Conservation (phyloP, 2,329 filamentous ascomycete genomes). For the Passalora sequoiae region DNA sequence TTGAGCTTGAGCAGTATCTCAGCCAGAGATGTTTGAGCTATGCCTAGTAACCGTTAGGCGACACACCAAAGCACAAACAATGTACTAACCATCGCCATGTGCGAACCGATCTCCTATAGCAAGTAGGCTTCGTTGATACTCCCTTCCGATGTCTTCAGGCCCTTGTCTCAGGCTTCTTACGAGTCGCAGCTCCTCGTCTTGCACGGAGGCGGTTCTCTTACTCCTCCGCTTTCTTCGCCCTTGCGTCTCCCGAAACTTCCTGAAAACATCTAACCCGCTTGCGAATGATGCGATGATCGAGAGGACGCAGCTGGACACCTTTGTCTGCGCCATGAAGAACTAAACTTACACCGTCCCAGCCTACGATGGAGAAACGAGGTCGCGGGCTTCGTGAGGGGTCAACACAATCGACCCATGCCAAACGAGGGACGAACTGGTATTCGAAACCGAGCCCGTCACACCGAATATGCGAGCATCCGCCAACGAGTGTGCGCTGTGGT, state of each 20-base stretch:
- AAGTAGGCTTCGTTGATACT: slow-evolving; percentile 38
- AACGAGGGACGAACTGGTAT: slow-evolving; percentile 3
- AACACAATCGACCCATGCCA: slow-evolving; percentile 2
- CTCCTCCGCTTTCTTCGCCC: slow-evolving; percentile 16
- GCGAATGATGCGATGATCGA: slow-evolving; percentile 43
- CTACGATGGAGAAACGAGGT: background rate
- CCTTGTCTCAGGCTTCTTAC: slow-evolving; percentile 39
- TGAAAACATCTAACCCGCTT: slow-evolving; percentile 44
- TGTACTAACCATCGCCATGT: slow-evolving; percentile 41
- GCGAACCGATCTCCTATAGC: slow-evolving; percentile 38
- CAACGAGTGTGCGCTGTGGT: slow-evolving; percentile 8
- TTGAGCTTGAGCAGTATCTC: slow-evolving; percentile 45
- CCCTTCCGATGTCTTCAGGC: slow-evolving; percentile 40
- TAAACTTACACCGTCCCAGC: too few species aligned
- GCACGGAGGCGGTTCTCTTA: slow-evolving; percentile 17
- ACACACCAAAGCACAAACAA: background rate
- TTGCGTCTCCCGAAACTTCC: slow-evolving; percentile 35
- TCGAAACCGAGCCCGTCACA: slow-evolving; percentile 7
- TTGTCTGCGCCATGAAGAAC: slow-evolving; percentile 13
- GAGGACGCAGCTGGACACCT: slow-evolving; percentile 30
- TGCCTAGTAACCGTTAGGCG: slow-evolving; percentile 31
- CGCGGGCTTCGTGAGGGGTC: background rate
- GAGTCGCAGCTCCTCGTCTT: slow-evolving; percentile 35
- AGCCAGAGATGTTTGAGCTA: slow-evolving; percentile 43
- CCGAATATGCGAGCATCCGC: slow-evolving; percentile 9